Conservation (phyloP, 2,329 filamentous ascomycete genomes). For the Botrytis porri region DNA sequence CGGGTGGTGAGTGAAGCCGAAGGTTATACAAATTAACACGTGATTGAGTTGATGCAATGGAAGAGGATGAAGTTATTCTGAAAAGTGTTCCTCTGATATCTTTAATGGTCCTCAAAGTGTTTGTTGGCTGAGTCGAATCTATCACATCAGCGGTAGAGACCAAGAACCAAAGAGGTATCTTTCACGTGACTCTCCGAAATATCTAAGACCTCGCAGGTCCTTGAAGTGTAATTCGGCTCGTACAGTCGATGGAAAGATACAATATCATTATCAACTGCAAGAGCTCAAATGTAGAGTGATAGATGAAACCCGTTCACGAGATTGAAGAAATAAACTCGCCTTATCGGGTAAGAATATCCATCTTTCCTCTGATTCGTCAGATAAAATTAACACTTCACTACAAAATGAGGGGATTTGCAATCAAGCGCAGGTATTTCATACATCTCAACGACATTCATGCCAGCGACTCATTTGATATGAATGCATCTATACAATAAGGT, state of each 20-base stretch:
- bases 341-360: background rate
- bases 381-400: background rate
- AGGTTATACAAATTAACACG: background rate
- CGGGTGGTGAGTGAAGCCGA: background rate
- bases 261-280: background rate
- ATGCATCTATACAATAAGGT: background rate
- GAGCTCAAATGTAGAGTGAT: background rate
- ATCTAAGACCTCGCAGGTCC: background rate
- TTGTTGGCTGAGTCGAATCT: background rate
- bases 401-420: background rate
- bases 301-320: background rate
- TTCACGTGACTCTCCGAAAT: background rate
- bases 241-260: background rate
- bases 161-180: rapidly evolving
- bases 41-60: background rate
- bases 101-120: too few relatives aligned
- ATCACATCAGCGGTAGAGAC: background rate
- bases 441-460: background rate
- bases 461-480: background rate
- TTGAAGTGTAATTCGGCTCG: background rate
- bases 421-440: background rate
- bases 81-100: too few relatives aligned
- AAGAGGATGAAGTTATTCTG: background rate
- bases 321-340: background rate
- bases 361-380: constrained; percentile 1